phyloP scores from a whole-genome alignment of 176 grass and related monocot species.

The Raddia guianensis region DNA sequence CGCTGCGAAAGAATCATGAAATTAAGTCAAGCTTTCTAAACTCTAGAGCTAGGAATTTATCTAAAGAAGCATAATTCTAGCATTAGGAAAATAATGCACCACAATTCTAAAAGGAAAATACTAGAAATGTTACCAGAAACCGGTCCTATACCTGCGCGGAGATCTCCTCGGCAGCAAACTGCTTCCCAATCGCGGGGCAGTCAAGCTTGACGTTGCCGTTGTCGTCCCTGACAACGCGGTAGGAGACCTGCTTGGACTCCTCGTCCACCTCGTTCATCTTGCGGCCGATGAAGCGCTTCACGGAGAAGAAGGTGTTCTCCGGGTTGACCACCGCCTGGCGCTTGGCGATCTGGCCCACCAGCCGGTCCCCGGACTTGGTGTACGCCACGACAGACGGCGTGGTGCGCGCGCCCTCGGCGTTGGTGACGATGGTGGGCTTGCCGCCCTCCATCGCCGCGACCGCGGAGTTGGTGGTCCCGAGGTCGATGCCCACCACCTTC shows the following conservation, averaged over 20 bases:
- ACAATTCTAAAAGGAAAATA: neutral
- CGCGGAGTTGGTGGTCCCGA: conserved; percentile 82
- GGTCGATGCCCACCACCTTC: conserved; percentile 82
- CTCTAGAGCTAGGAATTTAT: neutral
- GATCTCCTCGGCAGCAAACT: conserved; percentile 72
- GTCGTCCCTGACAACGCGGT: conserved; percentile 61
- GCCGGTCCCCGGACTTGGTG: conserved; percentile 71
- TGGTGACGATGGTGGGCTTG: conserved; percentile 82
- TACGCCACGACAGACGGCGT: conserved; percentile 84
- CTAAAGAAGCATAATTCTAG: neutral
- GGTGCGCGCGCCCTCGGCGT: conserved; percentile 80
- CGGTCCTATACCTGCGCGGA: conserved; percentile 56
- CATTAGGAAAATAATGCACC: conserved; percentile 9
- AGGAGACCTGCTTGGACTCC: conserved; percentile 78
- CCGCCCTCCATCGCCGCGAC: conserved; percentile 82
- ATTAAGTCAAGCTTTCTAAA: neutral
- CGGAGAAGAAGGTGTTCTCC: conserved; percentile 83
- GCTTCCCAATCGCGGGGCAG: conserved; percentile 68
- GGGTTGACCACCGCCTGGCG: conserved; percentile 82
- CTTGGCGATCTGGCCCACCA: conserved; percentile 85
- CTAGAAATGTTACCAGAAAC: neutral
- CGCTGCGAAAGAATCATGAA: neutral
- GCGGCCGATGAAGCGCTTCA: conserved; percentile 78
- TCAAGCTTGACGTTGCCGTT: conserved; percentile 83
- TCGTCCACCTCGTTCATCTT: conserved; percentile 82